These are phyloP conservation scores for Nadsonia starkeyi-henricii DNA, from an alignment of 1,139 yeast species.

Conservation along the genomic window DNA sequence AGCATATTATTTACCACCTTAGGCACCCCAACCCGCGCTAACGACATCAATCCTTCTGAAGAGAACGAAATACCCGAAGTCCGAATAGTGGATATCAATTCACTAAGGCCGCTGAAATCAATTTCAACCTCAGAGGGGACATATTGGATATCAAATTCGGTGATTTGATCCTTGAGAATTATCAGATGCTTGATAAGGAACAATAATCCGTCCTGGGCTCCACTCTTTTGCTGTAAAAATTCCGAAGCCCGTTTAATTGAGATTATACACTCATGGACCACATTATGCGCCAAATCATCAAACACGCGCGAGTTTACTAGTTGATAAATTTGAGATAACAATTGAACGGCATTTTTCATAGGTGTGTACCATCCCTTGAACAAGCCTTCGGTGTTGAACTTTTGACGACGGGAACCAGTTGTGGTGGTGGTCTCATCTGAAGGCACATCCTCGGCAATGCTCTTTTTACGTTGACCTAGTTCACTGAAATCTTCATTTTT, in stretches of 20 bases:
- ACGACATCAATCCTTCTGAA: conserved; percentile 35
- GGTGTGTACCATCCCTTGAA: conserved; percentile 58
- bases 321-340: conserved; percentile 69
- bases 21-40: conserved; percentile 63
- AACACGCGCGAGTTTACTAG: conserved; percentile 59
- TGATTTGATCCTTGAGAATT: conserved; percentile 54
- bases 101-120: conserved; percentile 58
- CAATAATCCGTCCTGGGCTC: conserved; percentile 44
- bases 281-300: conserved; percentile 79
- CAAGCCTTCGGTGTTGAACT: conserved; percentile 15
- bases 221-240: conserved; percentile 27
- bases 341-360: conserved; percentile 50
- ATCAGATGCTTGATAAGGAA: conserved; percentile 62
- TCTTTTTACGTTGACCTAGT: conserved; percentile 27
- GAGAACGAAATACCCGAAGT: conserved; percentile 18
- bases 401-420: too few species aligned
- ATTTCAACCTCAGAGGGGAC: conserved; percentile 56
- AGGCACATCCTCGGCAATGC: conserved; percentile 1
- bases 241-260: conserved; percentile 43
- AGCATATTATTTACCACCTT: conserved; percentile 73
- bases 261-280: conserved; percentile 63
- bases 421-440: conserved; percentile 14
- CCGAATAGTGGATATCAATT: conserved; percentile 36
- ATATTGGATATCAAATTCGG: conserved; percentile 68
- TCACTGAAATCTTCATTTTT: conserved; percentile 46